phyloP scores from a whole-genome alignment of 768 basidiomycete genomes.

The Boletus reticulatus region DNA sequence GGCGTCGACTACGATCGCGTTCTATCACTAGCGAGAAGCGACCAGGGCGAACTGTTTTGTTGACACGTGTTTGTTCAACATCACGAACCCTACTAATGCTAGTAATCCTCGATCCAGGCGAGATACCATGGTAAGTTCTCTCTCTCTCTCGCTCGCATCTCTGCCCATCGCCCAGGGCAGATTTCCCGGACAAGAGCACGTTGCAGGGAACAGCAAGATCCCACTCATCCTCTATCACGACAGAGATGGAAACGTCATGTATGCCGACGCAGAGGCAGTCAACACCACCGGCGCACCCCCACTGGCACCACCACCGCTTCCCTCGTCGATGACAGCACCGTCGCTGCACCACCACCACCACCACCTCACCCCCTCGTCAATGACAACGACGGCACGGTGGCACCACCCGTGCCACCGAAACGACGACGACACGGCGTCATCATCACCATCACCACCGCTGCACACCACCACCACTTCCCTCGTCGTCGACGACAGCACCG shows the following conservation, averaged over 20 bases:
- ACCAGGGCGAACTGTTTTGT: slow-evolving; percentile 5
- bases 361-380: too few relatives aligned
- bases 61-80: slow-evolving; percentile 20
- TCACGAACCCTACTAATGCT: too few relatives aligned
- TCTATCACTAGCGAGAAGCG: neutral
- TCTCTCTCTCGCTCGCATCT: neutral
- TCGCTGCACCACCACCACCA: too few relatives aligned
- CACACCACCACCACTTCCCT: too few relatives aligned
- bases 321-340: too few relatives aligned
- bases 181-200: slow-evolving; percentile 84
- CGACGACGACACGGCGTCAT: too few relatives aligned
- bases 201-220: slow-evolving; percentile 82
- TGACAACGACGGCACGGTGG: too few relatives aligned
- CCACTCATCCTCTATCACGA: slow-evolving; percentile 78
- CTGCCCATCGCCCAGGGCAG: slow-evolving; percentile 36
- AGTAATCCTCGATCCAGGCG: slow-evolving; percentile 79
- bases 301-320: too few relatives aligned
- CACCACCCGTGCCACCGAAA: too few relatives aligned
- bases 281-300: too few relatives aligned
- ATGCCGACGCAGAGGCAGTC: slow-evolving; percentile 78
- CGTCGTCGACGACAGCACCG: too few relatives aligned
- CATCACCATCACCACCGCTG: too few relatives aligned
- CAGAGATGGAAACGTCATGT: slow-evolving; percentile 58
- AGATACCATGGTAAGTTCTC: slow-evolving; percentile 63
- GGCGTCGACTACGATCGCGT: slow-evolving; percentile 9